A percentile compares a stretch with the other conserved stretches of the same genome.
Conservation (phyloP, 1,284 basidiomycete species). For the Fomitiporia mediterranea region DNA sequence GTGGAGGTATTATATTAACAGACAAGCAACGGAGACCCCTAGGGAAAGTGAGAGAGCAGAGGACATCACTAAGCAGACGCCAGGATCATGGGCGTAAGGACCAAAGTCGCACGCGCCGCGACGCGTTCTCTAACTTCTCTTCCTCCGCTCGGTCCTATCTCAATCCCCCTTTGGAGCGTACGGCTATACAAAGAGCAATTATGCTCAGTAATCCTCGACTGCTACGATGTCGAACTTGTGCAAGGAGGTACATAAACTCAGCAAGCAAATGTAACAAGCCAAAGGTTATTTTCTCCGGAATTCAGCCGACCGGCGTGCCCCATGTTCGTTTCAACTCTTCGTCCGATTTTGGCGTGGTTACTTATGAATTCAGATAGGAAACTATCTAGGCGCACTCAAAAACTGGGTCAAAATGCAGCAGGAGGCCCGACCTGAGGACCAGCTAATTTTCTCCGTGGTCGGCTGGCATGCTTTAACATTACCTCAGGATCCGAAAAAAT, state of each 20-base stretch:
- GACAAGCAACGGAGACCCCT: neutral
- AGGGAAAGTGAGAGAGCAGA: neutral
- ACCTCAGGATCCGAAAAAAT: constrained; percentile 73
- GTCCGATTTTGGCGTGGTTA: constrained; percentile 6
- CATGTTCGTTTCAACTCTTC: constrained; percentile 50
- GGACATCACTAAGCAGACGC: neutral
- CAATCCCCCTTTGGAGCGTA: neutral
- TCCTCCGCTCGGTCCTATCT: neutral
- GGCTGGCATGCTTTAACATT: constrained; percentile 91
- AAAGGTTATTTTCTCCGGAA: constrained; percentile 71
- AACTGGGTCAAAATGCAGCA: constrained; percentile 86
- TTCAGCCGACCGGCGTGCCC: constrained; percentile 81
- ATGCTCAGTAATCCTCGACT: too few species aligned
- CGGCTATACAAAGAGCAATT: too few species aligned
- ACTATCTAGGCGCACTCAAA: constrained; percentile 85
- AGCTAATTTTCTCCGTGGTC: constrained; percentile 82
- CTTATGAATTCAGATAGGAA: constrained; percentile 65
- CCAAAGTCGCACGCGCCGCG: neutral
- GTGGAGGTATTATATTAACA: neutral
- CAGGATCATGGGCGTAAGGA: neutral
- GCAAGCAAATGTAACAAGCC: constrained; percentile 9
- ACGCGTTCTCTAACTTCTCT: neutral
- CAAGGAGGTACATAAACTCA: neutral
- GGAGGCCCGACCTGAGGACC: constrained; percentile 51
- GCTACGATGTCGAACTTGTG: neutral